Base-by-base conservation (phyloP, 2,329 filamentous ascomycete genomes). In the Monosporascus sp. region DNA sequence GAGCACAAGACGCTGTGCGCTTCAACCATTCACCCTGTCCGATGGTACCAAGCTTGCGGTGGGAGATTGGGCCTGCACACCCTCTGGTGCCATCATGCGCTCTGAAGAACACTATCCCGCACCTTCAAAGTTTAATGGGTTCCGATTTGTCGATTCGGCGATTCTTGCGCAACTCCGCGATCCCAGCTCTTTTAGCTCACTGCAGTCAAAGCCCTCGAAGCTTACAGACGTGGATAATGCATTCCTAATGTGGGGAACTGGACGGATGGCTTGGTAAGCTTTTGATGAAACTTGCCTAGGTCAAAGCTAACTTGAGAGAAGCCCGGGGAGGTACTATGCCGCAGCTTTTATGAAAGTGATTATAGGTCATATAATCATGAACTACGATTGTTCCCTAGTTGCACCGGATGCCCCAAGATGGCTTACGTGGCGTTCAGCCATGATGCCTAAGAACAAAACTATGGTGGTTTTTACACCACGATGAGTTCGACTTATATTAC, bases 311-410 rank as follows among this genome's bases (percentile, higher is more conserved):
- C 38, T n/a, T 19, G 8, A 19, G 31, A 26, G n/a, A 7, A 49
- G 56, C 31, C 58, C 56, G 1, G 58, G 53, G 2, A 22, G 53
- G 20, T 60, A 52, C n/a, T 55, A 60, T 20, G 56, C 58, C 1
- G 17, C 22, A 2, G 52, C 53, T 0, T 27, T 60, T 9, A 60
- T 60, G 56, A 56, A 61, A 31, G 46, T 61, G 9, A 49, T 61
- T 27, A 7, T 61, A 16, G 49, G 20, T 5, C 51, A 57, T 6
- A 55, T 61, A 14, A 41, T 59, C 5, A 16, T 56, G 37, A 44
- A 59, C n/a, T 56, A 59, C 27, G 43, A 59, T n/a, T 51, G 48
- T 41, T 26, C 49, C 34, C 52, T 59, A 9, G 49, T 48, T n/a
- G 31, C 59, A 17, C 3, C 49, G 3, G 24, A 36, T 7, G 44